Evolutionary conservation across 2,329 filamentous ascomycete species (phyloP).

Genomic region (Aspergillus sp.): DNA sequence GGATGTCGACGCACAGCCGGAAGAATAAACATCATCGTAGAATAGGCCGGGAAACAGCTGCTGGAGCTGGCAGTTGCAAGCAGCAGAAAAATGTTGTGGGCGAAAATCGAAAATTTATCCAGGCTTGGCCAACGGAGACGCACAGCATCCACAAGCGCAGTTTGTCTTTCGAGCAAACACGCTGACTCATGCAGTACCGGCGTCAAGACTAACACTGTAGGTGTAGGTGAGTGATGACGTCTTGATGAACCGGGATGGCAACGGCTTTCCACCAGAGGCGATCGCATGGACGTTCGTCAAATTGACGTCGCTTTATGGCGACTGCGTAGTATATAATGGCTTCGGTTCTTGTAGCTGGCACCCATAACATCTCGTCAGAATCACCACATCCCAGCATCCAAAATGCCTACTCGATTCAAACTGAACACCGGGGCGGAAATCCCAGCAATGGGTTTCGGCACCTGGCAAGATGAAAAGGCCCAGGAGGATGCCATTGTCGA

Average conservation of each 20-base stretch:
- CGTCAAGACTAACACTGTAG: conserved; percentile 10
- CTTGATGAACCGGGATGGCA: too few species aligned
- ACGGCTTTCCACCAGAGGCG: too few species aligned
- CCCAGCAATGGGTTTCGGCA: conserved; percentile 44
- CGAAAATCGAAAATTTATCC: conserved; percentile 10
- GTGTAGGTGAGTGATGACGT: too few species aligned
- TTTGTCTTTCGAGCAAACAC: too few species aligned
- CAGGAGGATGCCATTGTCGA: conserved; percentile 42
- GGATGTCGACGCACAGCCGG: conserved; percentile 1
- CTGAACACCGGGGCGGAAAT: conserved; percentile 41
- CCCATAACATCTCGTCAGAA: background rate
- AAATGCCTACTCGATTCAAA: conserved; percentile 30
- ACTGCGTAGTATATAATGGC: background rate
- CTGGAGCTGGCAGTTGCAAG: conserved; percentile 9
- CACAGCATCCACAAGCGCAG: too few species aligned
- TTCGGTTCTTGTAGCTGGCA: too few species aligned
- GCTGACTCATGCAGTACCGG: background rate
- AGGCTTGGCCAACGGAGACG: conserved; percentile 9
- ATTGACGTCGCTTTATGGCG: conserved; percentile 9
- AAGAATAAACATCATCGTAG: background rate
- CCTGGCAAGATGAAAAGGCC: conserved; percentile 44
- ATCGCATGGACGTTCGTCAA: too few species aligned
- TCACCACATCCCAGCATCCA: conserved; percentile 1
- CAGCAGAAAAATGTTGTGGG: conserved; percentile 16
- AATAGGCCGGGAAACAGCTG: too few species aligned